Percentiles rank a stretch among this genome's conserved stretches.
These are phyloP conservation scores for Phytopythium montanum DNA, from an alignment of 352 stramenopile species.

Conservation along the genomic window DNA sequence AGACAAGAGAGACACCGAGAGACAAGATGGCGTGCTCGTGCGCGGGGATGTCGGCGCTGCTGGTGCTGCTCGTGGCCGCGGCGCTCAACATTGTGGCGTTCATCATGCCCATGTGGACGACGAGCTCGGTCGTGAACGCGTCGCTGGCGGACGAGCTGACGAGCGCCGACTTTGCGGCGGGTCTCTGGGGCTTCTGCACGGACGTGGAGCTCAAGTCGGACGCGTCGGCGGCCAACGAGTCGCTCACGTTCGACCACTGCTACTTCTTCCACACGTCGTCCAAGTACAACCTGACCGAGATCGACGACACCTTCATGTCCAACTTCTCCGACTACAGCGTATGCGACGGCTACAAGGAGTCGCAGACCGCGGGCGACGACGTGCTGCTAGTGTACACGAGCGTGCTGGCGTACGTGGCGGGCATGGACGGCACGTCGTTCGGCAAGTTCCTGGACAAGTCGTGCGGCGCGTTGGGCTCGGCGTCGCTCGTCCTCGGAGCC, in stretches of 20 bases:
- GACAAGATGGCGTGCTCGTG: conserved; percentile 50
- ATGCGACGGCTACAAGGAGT: conserved; percentile 50
- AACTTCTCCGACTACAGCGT: conserved; percentile 59
- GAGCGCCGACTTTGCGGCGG: conserved; percentile 50
- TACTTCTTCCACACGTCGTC: conserved; percentile 71
- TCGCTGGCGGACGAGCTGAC: conserved; percentile 23
- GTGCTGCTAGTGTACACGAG: conserved; percentile 28
- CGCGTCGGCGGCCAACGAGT: conserved; percentile 20
- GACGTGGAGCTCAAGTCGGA: conserved; percentile 40
- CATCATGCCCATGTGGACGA: conserved; percentile 64
- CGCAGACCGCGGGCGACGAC: conserved; percentile 18
- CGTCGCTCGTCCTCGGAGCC: conserved; percentile 41
- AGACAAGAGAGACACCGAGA: not conserved
- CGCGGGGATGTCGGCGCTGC: conserved; percentile 46
- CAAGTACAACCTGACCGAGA: conserved; percentile 37
- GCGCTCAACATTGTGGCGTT: conserved; percentile 60
- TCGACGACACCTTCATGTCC: conserved; percentile 26
- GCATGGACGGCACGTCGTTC: conserved; percentile 49
- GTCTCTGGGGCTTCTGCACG: conserved; percentile 65
- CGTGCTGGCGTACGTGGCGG: conserved; percentile 31
- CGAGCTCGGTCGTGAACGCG: conserved; percentile 42
- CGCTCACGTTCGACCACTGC: conserved; percentile 52
- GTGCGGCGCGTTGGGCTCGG: conserved; percentile 39
- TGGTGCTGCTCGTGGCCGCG: conserved; percentile 52
- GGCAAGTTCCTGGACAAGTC: conserved; percentile 57